Percentiles rank a stretch among this genome's conserved stretches.
Conservation (phyloP, 2,329 filamentous ascomycete species). For the Neurospora sp. region DNA sequence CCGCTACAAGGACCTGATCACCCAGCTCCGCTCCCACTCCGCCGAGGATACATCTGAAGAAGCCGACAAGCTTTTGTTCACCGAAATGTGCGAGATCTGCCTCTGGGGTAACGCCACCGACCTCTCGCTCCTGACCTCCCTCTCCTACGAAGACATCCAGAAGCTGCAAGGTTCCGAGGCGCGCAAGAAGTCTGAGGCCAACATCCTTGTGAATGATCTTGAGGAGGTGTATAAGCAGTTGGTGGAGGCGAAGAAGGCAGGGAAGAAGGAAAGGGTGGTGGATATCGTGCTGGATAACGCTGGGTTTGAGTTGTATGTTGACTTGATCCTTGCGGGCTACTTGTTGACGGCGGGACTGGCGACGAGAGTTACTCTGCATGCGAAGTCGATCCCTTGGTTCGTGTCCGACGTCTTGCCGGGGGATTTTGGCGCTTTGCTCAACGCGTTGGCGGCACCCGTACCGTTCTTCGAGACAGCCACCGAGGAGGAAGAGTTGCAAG, state of each 20-base stretch:
- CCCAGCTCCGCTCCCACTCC: slow-evolving; percentile 49
- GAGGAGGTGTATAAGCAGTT: slow-evolving; percentile 24
- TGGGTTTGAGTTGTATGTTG: slow-evolving; percentile 94
- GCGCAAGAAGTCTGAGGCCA: slow-evolving; percentile 77
- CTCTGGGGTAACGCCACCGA: slow-evolving; percentile 97
- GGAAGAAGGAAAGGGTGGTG: slow-evolving; percentile 56
- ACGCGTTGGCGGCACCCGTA: slow-evolving; percentile 60
- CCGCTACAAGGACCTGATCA: slow-evolving; percentile 47
- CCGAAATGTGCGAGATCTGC: slow-evolving; percentile 92
- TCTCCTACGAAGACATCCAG: slow-evolving; percentile 93
- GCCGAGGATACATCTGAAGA: slow-evolving; percentile 41
- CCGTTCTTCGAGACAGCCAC: slow-evolving; percentile 67
- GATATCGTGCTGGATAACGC: slow-evolving; percentile 97
- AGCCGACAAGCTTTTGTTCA: slow-evolving; percentile 70
- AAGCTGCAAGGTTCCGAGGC: slow-evolving; percentile 86
- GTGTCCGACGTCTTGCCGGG: slow-evolving; percentile 86
- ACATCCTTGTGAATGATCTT: slow-evolving; percentile 85
- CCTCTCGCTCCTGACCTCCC: slow-evolving; percentile 76
- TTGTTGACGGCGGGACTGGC: slow-evolving; percentile 76
- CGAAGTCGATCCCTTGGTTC: slow-evolving; percentile 96
- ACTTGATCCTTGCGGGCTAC: slow-evolving; percentile 85
- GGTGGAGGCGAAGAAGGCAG: slow-evolving; percentile 15
- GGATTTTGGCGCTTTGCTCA: slow-evolving; percentile 77
- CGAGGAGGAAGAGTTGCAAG: slow-evolving; percentile 52
- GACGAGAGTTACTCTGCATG: slow-evolving; percentile 78